Conservation (phyloP, 179 eudicot species). For the Drosera spatulata region DNA sequence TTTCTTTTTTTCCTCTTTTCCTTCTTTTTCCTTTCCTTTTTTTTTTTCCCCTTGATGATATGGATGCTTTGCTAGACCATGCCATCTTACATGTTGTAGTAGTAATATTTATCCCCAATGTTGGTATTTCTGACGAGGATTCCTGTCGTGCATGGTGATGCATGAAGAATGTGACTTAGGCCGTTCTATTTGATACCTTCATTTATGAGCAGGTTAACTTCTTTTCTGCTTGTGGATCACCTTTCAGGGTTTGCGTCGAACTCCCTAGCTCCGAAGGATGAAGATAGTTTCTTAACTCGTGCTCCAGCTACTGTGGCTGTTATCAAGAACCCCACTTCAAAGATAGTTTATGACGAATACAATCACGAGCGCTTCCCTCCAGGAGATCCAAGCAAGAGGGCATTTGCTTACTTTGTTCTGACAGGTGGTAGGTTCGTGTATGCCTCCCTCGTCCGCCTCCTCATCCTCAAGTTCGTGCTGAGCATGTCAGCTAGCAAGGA, state of each 20-base stretch:
- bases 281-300: slow-evolving; percentile 16
- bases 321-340: slow-evolving; percentile 33
- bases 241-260: slow-evolving; percentile 29
- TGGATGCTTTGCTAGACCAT: no score
- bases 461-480: slow-evolving; percentile 54
- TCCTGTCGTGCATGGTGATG: no score
- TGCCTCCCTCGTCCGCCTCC: slow-evolving; percentile 48
- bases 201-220: no score
- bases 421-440: slow-evolving; percentile 28
- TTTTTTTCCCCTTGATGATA: no score
- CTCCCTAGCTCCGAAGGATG: slow-evolving; percentile 21
- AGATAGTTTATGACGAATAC: slow-evolving; percentile 30
- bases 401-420: slow-evolving; percentile 61
- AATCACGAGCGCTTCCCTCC: slow-evolving; percentile 47
- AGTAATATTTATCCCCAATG: no score
- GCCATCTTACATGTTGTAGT: no score
- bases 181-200: no score
- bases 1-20: no score
- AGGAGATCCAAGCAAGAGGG: slow-evolving; percentile 71
- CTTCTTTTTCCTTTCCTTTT: no score
- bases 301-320: slow-evolving; percentile 58
- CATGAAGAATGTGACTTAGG: no score
- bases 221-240: not conserved
- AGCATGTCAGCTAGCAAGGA: slow-evolving; percentile 73
- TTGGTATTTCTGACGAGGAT: no score